These are phyloP conservation scores for Pisolithus albus DNA, from an alignment of 768 basidiomycete genomes.

Conservation along the genomic window DNA sequence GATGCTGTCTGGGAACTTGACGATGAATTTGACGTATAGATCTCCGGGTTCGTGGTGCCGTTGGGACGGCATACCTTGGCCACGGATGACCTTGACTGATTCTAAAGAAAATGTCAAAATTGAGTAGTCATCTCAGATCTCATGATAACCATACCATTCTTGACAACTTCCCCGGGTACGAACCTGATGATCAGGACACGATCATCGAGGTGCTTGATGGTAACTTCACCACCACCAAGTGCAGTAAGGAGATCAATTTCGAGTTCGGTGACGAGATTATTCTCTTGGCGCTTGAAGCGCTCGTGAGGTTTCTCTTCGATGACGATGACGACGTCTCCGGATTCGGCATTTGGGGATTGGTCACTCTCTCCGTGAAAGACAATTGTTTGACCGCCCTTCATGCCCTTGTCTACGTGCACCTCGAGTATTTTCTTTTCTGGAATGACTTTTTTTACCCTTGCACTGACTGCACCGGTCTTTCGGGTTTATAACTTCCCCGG, in stretches of 20 bases:
- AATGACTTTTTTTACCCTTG: slow-evolving; percentile 92
- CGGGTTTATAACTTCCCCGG: slow-evolving; percentile 90
- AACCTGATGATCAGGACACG: slow-evolving; percentile 79
- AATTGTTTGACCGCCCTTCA: slow-evolving; percentile 91
- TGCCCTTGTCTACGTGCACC: slow-evolving; percentile 97
- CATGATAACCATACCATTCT: slow-evolving; percentile 65
- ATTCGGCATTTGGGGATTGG: slow-evolving; percentile 79
- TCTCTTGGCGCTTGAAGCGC: slow-evolving; percentile 81
- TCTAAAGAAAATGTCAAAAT: slow-evolving; percentile 38
- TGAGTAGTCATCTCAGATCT: background rate
- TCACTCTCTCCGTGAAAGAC: slow-evolving; percentile 87
- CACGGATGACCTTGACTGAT: slow-evolving; percentile 82
- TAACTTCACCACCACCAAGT: slow-evolving; percentile 84
- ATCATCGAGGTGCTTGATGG: slow-evolving; percentile 91
- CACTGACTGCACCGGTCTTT: slow-evolving; percentile 91
- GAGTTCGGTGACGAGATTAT: slow-evolving; percentile 79
- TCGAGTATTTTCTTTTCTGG: slow-evolving; percentile 96
- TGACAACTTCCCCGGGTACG: slow-evolving; percentile 84
- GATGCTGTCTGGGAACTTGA: slow-evolving; percentile 85
- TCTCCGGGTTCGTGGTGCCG: slow-evolving; percentile 97
- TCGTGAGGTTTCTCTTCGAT: slow-evolving; percentile 91
- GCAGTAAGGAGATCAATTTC: slow-evolving; percentile 92
- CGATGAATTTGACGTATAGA: slow-evolving; percentile 78
- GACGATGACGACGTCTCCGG: slow-evolving; percentile 93
- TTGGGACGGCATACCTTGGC: slow-evolving; percentile 98